phyloP scores from a whole-genome alignment of 495 filamentous ascomycete species.

The Trichoderma asperelloides region DNA sequence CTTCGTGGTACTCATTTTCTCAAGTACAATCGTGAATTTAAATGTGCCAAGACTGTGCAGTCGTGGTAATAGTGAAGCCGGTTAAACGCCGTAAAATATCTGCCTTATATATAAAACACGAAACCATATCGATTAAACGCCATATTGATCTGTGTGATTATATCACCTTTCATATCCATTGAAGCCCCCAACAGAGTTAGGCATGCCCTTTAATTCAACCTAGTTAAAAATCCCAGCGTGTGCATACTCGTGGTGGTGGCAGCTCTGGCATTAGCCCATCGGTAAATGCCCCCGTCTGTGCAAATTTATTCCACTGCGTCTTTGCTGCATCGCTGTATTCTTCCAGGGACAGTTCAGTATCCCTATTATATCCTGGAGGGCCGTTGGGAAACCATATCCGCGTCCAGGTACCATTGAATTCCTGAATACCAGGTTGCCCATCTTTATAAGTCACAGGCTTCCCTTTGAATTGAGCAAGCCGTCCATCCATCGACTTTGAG shows the following conservation, averaged over 20 bases:
- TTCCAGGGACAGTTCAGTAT: slow-evolving; percentile 39
- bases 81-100: not conserved
- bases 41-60: not conserved
- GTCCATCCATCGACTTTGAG: slow-evolving; percentile 20
- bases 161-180: not conserved
- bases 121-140: not conserved
- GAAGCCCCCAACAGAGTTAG: not conserved
- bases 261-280: slow-evolving; percentile 57
- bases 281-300: slow-evolving; percentile 52
- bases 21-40: not conserved
- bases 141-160: not conserved
- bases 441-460: slow-evolving; percentile 30
- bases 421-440: slow-evolving; percentile 24
- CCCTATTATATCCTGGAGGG: slow-evolving; percentile 46
- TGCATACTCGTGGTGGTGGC: slow-evolving; percentile 65
- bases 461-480: slow-evolving; percentile 31
- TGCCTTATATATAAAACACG: not conserved
- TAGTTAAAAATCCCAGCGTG: slow-evolving; percentile 56
- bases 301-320: slow-evolving; percentile 49
- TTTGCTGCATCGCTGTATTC: slow-evolving; percentile 39
- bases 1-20: not conserved
- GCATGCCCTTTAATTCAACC: not conserved
- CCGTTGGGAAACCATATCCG: slow-evolving; percentile 65
- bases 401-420: slow-evolving; percentile 34
- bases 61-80: not conserved